Conservation (phyloP, 306 rosid genomes). For the Sicyos edulis region DNA sequence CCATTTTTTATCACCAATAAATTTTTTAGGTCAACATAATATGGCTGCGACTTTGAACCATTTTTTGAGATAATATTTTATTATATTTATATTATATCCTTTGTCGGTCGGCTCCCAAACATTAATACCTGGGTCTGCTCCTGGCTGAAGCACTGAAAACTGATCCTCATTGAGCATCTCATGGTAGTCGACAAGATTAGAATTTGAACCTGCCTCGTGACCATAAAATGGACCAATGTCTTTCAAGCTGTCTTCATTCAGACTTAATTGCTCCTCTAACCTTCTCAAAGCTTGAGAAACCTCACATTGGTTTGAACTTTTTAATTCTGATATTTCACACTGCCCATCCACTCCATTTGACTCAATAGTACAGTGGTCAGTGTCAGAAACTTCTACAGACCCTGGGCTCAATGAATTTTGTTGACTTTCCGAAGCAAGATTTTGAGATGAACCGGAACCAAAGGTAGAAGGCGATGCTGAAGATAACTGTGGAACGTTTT, state of each 20-base stretch:
- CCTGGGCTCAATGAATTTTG: constrained; percentile 60
- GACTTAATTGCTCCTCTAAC: constrained; percentile 69
- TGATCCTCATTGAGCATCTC: constrained; percentile 39
- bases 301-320: constrained; percentile 27
- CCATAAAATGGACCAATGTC: constrained; percentile 32
- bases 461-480: constrained; percentile 47
- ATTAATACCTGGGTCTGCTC: too few relatives aligned
- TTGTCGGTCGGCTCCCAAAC: too few relatives aligned
- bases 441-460: constrained; percentile 36
- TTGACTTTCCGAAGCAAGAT: constrained; percentile 49
- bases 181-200: constrained; percentile 31
- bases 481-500: constrained; percentile 34
- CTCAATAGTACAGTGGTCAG: constrained; percentile 30
- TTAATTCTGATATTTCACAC: constrained; percentile 33
- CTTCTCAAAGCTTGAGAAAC: constrained; percentile 61
- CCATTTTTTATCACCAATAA: too few relatives aligned
- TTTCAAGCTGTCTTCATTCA: constrained; percentile 43
- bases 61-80: too few relatives aligned
- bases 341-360: constrained; percentile 35
- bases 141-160: constrained; percentile 31
- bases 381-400: constrained; percentile 60
- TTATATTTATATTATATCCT: too few relatives aligned
- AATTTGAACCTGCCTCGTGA: constrained; percentile 30
- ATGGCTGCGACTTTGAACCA: too few relatives aligned
- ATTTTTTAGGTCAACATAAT: too few relatives aligned